These are phyloP conservation scores for Lactarius pseudohatsudake DNA, from an alignment of 768 basidiomycete genomes.

Conservation along the genomic window DNA sequence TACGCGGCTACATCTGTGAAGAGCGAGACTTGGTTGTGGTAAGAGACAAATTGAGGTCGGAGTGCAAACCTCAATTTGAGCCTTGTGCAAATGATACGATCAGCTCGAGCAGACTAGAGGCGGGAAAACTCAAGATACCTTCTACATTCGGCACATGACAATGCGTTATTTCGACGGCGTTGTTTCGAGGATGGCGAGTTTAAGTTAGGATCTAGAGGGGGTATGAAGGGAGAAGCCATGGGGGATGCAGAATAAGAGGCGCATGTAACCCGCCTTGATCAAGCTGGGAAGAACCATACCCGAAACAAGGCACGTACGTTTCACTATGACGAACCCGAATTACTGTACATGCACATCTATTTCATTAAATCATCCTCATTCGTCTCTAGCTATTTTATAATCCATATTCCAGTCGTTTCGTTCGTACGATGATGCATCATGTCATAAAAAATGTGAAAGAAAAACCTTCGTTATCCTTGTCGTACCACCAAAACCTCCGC, in stretches of 20 bases:
- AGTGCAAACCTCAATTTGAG: slow-evolving; percentile 63
- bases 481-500: slow-evolving; percentile 13
- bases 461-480: neutral
- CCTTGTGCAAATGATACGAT: slow-evolving; percentile 38
- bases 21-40: neutral
- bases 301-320: slow-evolving; percentile 23
- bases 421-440: slow-evolving; percentile 1
- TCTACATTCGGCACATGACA: slow-evolving; percentile 70
- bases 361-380: neutral
- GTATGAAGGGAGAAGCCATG: slow-evolving; percentile 30
- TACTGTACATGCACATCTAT: neutral
- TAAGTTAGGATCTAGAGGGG: slow-evolving; percentile 16
- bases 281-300: slow-evolving; percentile 25
- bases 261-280: slow-evolving; percentile 25
- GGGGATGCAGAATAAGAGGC: slow-evolving; percentile 24
- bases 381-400: neutral
- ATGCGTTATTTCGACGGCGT: slow-evolving; percentile 43
- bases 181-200: slow-evolving; percentile 30
- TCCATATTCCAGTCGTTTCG: neutral
- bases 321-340: neutral
- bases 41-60: slow-evolving; percentile 23
- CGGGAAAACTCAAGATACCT: slow-evolving; percentile 42
- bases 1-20: slow-evolving; percentile 55
- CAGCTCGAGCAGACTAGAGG: slow-evolving; percentile 16
- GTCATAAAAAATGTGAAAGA: neutral